These are phyloP conservation scores for Nemania abortiva DNA, from an alignment of 2,329 filamentous ascomycete species.

Conservation along the genomic window DNA sequence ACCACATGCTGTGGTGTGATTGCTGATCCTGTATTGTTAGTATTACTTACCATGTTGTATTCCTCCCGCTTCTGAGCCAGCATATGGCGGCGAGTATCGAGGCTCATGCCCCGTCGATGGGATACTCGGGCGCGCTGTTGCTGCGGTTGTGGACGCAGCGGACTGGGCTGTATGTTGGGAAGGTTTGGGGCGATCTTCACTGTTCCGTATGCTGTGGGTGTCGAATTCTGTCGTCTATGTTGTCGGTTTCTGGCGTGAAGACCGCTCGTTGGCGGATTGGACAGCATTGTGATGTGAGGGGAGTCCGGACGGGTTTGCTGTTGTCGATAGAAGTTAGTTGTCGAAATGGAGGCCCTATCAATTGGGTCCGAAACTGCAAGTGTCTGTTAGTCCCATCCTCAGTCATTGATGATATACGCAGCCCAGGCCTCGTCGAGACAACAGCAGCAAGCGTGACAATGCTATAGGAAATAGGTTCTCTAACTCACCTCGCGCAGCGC, in stretches of 20 bases:
- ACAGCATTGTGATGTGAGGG: slow-evolving; percentile 82
- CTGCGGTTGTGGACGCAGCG: slow-evolving; percentile 49
- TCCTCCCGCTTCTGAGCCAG: slow-evolving; percentile 59
- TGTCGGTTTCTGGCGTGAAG: slow-evolving; percentile 79
- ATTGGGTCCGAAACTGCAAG: slow-evolving; percentile 60
- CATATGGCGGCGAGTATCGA: slow-evolving; percentile 77
- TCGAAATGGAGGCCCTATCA: slow-evolving; percentile 49
- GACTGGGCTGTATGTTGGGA: slow-evolving; percentile 63
- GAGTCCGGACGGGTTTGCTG: slow-evolving; percentile 71
- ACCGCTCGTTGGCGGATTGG: slow-evolving; percentile 74
- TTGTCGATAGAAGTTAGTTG: slow-evolving; percentile 62
- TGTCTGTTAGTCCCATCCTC: slow-evolving; percentile 8
- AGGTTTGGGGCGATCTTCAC: slow-evolving; percentile 75
- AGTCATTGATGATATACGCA: background rate
- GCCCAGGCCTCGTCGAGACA: background rate
- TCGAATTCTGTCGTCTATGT: slow-evolving; percentile 90
- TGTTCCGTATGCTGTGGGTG: slow-evolving; percentile 81
- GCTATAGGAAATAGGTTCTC: slow-evolving; percentile 21
- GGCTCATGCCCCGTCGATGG: slow-evolving; percentile 86
- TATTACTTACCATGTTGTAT: slow-evolving; percentile 66
- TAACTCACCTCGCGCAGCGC: slow-evolving; percentile 53
- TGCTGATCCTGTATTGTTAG: slow-evolving; percentile 68
- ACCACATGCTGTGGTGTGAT: slow-evolving; percentile 79
- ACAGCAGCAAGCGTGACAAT: background rate
- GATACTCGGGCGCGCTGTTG: slow-evolving; percentile 55